phyloP scores from a whole-genome alignment of 306 rosid genomes.

The Vigna nakashimae region DNA sequence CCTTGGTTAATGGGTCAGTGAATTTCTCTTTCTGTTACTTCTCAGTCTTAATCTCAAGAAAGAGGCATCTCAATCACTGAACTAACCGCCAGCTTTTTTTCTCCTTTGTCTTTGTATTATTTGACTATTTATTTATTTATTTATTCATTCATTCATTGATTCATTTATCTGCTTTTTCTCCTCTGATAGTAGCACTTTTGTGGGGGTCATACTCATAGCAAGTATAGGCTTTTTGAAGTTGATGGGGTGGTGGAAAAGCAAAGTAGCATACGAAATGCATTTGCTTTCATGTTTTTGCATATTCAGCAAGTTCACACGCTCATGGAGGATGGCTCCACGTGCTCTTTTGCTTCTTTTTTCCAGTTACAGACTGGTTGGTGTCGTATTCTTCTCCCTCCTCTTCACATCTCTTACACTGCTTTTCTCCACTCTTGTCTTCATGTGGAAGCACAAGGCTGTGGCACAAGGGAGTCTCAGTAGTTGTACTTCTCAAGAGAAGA shows the following conservation, averaged over 20 bases:
- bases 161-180: conserved; percentile 24
- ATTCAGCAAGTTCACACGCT: conserved; percentile 55
- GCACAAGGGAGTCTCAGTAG: conserved; percentile 28
- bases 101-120: neutral
- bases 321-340: conserved; percentile 68
- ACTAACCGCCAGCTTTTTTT: neutral
- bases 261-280: conserved; percentile 61
- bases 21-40: neutral
- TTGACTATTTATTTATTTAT: neutral
- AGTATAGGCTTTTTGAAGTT: conserved; percentile 48
- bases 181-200: conserved; percentile 40
- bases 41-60: neutral
- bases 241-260: conserved; percentile 61
- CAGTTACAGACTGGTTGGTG: conserved; percentile 51
- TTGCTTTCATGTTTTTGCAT: conserved; percentile 60
- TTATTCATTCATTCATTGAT: neutral
- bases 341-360: conserved; percentile 54
- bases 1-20: neutral
- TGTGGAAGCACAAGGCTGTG: conserved; percentile 44
- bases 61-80: neutral
- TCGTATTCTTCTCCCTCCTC: conserved; percentile 55
- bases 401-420: conserved; percentile 53
- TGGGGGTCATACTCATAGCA: conserved; percentile 34
- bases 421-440: conserved; percentile 54
- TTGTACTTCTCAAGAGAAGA: conserved; percentile 1